Evolutionary conservation across 805 yeast species (phyloP), one percentile per base, ranked within the genome.

Genomic region (Kregervanrija pseudodelftensis): DNA sequence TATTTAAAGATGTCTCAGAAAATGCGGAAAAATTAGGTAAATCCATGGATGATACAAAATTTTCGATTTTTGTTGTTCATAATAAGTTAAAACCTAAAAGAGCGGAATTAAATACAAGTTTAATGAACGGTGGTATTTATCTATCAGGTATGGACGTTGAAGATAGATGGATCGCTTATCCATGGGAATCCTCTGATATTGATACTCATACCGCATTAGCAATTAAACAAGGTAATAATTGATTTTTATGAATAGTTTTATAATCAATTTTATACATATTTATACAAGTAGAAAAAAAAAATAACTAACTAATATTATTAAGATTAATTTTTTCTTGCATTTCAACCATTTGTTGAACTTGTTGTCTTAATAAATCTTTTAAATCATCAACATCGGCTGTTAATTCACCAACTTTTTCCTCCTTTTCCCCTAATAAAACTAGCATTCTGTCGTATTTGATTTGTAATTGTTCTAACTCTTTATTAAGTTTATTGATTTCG

Each of bases 341-440:
- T 37, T 76, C 82, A 37, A 88, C 80, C 77, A 91, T 73, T 52
- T 90, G 93, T 61, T 86, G 95, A 37, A 91, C 90, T 63, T 91
- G 99, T 49, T 76, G 76, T 49, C 79, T 73, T 61, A 88, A 75
- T 69, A 93, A 69, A 39, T 86, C 95, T 64, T 93, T 93, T 63
- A 91, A 70, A 63, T 93, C 99, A 4, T 70, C 74, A 13, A 93
- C 91, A 58, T 93, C 99, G 8, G 95, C 95, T 51, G 73, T 75
- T 39, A 93, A 70, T 62, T 93, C 99, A 45, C 80, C 85, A 5
- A 86, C 91, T 49, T 70, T 73, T 60, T 95, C 99, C 5, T 87
- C 74, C 59, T 89, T 89, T 58, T 90, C 96, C 5, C 96, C 96
- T 12, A 91, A 69, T 46, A 85, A 59, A 53, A 80, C 85, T 39